Evolutionary conservation across 2,329 filamentous ascomycete genomes (phyloP).

Genomic region (Epichloe coenophiala): DNA sequence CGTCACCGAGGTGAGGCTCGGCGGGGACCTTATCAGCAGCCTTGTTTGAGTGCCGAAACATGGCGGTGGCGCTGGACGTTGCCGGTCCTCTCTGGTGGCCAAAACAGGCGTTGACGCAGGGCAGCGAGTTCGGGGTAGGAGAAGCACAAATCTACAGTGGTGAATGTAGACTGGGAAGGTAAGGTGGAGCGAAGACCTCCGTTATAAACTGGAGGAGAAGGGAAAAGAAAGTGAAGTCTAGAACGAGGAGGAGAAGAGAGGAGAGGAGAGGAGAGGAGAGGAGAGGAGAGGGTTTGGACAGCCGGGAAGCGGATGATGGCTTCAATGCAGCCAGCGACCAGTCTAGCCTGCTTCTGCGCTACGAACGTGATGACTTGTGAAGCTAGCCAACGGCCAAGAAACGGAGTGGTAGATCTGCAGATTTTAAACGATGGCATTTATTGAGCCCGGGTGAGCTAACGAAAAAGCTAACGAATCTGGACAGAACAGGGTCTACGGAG

Average conservation of each 20-base stretch:
- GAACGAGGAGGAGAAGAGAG: no score
- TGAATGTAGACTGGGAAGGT: not conserved
- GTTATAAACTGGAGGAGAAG: not conserved
- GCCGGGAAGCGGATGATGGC: not conserved
- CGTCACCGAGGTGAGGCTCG: constrained; percentile 2
- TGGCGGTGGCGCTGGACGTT: constrained; percentile 1
- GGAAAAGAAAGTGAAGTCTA: not conserved
- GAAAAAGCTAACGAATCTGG: not conserved
- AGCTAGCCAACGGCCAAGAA: not conserved
- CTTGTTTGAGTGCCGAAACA: not conserved
- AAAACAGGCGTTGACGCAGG: not conserved
- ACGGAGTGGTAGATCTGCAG: not conserved
- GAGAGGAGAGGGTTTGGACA: not conserved
- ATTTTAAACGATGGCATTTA: not conserved
- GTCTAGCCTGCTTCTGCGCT: not conserved
- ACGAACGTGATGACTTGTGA: not conserved
- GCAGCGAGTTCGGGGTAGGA: not conserved
- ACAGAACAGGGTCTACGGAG: not conserved
- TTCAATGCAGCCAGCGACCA: not conserved
- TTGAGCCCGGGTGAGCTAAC: not conserved
- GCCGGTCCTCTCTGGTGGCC: not conserved
- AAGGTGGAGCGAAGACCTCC: not conserved
- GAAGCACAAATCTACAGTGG: not conserved
- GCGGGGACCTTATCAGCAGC: not conserved
- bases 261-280: not conserved